Conservation (phyloP, 257 asterid genomes). For the Solanum etuberosum region DNA sequence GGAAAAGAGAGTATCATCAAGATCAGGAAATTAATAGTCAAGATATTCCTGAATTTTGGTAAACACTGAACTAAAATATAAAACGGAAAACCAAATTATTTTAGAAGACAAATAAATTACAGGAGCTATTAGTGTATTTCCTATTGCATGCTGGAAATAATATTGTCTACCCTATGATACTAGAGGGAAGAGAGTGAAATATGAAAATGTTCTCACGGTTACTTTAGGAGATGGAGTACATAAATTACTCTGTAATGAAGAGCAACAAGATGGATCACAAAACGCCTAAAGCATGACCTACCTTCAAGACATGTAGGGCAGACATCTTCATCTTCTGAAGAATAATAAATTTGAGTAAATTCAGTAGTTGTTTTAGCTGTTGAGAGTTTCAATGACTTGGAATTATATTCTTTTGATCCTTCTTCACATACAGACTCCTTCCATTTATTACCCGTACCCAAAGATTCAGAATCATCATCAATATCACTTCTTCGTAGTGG, state of each 20-base stretch:
- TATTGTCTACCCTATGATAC: not conserved
- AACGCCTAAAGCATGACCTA: conserved; percentile 2
- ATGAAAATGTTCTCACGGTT: not conserved
- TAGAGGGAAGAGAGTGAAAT: not conserved
- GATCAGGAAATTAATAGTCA: not conserved
- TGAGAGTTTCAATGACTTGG: conserved; percentile 41
- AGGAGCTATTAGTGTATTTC: not conserved
- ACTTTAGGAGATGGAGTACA: not conserved
- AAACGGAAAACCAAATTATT: not conserved
- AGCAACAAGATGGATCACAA: not conserved
- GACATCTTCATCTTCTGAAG: conserved; percentile 82
- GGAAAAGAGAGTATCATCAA: conserved; percentile 17
- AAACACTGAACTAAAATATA: not conserved
- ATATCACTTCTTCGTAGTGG: conserved; percentile 59
- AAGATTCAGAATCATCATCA: conserved; percentile 49
- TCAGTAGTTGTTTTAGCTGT: conserved; percentile 34
- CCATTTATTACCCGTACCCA: conserved; percentile 49
- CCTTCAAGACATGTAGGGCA: conserved; percentile 99
- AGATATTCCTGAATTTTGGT: not conserved
- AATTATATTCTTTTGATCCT: conserved; percentile 46
- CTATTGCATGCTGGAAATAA: not conserved
- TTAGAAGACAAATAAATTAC: not conserved
- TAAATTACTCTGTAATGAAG: not conserved
- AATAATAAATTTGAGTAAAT: conserved; percentile 56
- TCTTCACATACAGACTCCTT: conserved; percentile 39